Evolutionary conservation across 1,139 yeast genomes (phyloP).

Genomic region (Kodamaea suecica): DNA sequence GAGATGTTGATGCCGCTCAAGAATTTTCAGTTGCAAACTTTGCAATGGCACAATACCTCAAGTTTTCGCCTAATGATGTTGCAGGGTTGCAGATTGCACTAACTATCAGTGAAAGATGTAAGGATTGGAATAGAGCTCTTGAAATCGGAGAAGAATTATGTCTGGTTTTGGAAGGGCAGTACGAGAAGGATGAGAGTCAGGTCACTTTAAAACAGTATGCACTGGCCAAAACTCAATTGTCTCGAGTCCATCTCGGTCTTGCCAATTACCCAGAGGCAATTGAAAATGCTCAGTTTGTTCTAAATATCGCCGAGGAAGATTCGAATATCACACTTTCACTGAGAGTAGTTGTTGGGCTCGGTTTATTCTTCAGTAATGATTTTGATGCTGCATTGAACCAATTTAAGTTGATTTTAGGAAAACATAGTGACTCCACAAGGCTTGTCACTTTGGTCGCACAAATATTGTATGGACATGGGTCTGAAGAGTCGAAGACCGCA

Average conservation of each 20-base stretch:
- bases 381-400: conserved; percentile 65
- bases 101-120: conserved; percentile 67
- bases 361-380: conserved; percentile 58
- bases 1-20: conserved; percentile 58
- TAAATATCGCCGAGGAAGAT: conserved; percentile 44
- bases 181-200: conserved; percentile 56
- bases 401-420: conserved; percentile 56
- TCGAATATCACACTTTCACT: conserved; percentile 47
- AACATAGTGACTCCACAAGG: conserved; percentile 47
- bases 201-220: conserved; percentile 50
- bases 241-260: conserved; percentile 66
- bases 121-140: conserved; percentile 55
- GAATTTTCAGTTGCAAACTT: conserved; percentile 64
- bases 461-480: conserved; percentile 70
- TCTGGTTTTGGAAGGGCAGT: conserved; percentile 50
- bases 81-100: conserved; percentile 61
- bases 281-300: conserved; percentile 56
- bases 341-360: conserved; percentile 66
- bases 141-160: conserved; percentile 47
- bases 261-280: conserved; percentile 55
- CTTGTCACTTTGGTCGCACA: conserved; percentile 75
- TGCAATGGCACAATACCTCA: conserved; percentile 72
- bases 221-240: conserved; percentile 60
- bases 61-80: conserved; percentile 60
- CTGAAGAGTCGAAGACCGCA: conserved; percentile 73